Conservation (phyloP, 345 rosid genomes). For the Boechera stricta region DNA sequence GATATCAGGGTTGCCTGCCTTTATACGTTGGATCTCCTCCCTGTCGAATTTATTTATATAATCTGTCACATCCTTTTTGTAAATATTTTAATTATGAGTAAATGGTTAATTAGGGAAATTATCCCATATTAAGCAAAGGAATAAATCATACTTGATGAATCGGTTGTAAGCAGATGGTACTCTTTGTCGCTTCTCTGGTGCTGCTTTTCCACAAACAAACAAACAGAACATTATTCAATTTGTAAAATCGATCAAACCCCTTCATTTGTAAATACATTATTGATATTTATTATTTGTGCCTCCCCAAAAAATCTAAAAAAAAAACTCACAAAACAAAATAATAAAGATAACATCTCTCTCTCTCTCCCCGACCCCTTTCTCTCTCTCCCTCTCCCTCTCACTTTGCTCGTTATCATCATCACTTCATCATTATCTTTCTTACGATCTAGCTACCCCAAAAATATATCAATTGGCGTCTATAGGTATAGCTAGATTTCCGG, state of each 20-base stretch:
- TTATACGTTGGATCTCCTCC: conserved; percentile 98
- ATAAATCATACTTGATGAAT: conserved; percentile 82
- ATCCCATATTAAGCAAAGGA: conserved; percentile 34
- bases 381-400: conserved; percentile 44
- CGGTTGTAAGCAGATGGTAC: conserved; percentile 99
- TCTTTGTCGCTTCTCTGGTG: conserved; percentile 98
- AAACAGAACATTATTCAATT: conserved; percentile 43
- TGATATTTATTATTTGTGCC: not conserved
- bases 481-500: conserved; percentile 53
- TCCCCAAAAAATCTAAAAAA: conserved; percentile 37
- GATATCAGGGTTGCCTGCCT: conserved; percentile 95
- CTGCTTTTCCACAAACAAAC: conserved; percentile 56
- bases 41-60: conserved; percentile 50
- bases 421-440: conserved; percentile 49
- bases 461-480: conserved; percentile 2
- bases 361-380: conserved; percentile 8
- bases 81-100: not conserved
- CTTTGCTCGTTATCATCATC: conserved; percentile 39
- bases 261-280: not conserved
- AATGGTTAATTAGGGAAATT: conserved; percentile 15
- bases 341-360: conserved; percentile 42
- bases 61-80: conserved; percentile 28
- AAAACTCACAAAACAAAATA: conserved; percentile 34
- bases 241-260: not conserved
- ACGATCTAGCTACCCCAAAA: conserved; percentile 37